phyloP scores from a whole-genome alignment of 176 grass and related monocot species.

The Rhynchospora pubera region DNA sequence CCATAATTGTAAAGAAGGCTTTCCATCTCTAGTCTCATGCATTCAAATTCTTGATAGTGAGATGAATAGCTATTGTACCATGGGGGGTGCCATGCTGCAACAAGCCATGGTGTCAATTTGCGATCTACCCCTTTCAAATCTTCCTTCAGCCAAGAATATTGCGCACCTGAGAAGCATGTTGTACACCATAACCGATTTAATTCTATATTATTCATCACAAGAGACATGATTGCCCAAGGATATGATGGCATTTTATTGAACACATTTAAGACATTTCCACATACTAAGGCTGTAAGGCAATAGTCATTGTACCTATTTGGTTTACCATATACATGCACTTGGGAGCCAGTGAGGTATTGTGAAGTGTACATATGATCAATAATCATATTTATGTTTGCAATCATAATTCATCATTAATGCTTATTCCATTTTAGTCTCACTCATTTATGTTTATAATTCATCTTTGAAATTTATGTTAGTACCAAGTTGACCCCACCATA shows the following conservation, averaged over 20 bases:
- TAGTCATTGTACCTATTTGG: background rate
- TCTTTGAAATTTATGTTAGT: background rate
- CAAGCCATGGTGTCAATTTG: slow-evolving; percentile 60
- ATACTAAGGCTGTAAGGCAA: background rate
- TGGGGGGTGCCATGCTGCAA: slow-evolving; percentile 77
- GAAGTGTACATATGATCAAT: background rate
- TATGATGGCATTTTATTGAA: background rate
- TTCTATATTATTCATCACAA: background rate
- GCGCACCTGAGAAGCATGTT: slow-evolving; percentile 42
- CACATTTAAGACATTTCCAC: background rate
- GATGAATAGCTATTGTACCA: slow-evolving; percentile 97
- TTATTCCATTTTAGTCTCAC: background rate
- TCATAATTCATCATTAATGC: background rate
- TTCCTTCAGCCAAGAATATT: slow-evolving; percentile 64
- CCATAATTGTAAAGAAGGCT: slow-evolving; percentile 45
- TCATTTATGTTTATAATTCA: background rate
- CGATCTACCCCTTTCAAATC: slow-evolving; percentile 59
- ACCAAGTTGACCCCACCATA: background rate
- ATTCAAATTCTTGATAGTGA: slow-evolving; percentile 91
- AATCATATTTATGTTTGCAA: background rate
- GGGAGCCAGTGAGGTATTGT: background rate
- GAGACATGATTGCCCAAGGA: background rate
- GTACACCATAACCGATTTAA: background rate
- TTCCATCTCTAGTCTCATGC: slow-evolving; percentile 94
- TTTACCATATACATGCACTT: background rate